Evolutionary conservation across 768 basidiomycete genomes (phyloP).

Genomic region (Pholiota microspora): DNA sequence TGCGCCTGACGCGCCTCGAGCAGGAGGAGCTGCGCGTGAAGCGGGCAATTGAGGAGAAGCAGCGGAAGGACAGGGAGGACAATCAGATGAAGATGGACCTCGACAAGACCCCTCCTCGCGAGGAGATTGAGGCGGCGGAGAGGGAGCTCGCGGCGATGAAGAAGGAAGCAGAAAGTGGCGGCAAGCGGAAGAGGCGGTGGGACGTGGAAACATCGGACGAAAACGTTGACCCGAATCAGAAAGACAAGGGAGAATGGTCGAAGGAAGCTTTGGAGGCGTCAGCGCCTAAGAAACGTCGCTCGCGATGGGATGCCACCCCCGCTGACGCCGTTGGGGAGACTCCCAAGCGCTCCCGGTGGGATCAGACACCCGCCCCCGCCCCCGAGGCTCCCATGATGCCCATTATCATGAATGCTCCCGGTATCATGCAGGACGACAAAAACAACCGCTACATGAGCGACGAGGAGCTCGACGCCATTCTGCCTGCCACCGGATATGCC

Average conservation of each 20-base stretch:
- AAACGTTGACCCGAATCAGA: constrained; percentile 60
- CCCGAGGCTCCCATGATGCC: constrained; percentile 69
- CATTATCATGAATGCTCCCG: constrained; percentile 87
- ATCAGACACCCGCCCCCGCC: constrained; percentile 78
- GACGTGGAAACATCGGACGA: constrained; percentile 65
- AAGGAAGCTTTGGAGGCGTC: constrained; percentile 72
- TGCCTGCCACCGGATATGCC: constrained; percentile 83
- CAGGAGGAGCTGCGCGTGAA: constrained; percentile 87
- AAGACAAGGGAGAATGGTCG: constrained; percentile 66
- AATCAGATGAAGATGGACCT: constrained; percentile 79
- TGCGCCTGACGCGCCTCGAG: constrained; percentile 88
- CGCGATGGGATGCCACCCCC: constrained; percentile 95
- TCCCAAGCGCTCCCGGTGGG: constrained; percentile 94
- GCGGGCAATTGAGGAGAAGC: constrained; percentile 86
- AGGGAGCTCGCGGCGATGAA: constrained; percentile 54
- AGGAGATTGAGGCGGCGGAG: constrained; percentile 72
- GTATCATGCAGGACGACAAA: constrained; percentile 90
- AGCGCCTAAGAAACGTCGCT: constrained; percentile 87
- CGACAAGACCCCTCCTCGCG: constrained; percentile 88
- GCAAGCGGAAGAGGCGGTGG: constrained; percentile 81
- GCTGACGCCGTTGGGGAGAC: constrained; percentile 67
- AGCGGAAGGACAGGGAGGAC: constrained; percentile 72
- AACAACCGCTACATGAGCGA: constrained; percentile 95
- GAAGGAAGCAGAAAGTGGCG: constrained; percentile 44
- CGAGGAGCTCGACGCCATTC: constrained; percentile 90